Evolutionary conservation across 768 basidiomycete genomes (phyloP), one percentile per base, ranked within the genome.

Genomic region (Sporobolomyces pararoseus): DNA sequence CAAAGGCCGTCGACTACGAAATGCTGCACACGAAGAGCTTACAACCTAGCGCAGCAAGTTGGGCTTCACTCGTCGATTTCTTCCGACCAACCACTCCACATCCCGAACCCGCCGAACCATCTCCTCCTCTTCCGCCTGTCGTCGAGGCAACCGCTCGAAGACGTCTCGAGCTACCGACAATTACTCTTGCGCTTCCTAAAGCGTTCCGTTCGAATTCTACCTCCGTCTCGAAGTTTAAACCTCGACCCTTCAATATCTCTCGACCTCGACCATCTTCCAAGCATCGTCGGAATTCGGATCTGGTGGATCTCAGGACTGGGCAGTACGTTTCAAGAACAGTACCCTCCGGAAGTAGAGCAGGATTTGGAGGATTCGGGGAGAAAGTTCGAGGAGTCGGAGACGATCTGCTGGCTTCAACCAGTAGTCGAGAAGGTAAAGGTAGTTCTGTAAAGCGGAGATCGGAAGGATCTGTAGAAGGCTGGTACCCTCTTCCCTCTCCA

Each of bases 51-150:
- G 32, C 57, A 7, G 50, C 50, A 14, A 67, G 66, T 50, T 71
- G 70, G 70, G 51, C 54, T 2, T 71, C 70, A 1, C 61, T 71
- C 16, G 27, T 66, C 49, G 65, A 71, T 16, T 66, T 63, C 65
- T 71, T 71, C 54, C 59, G 4, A 25, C 52, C n/a, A 42, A 42
- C 39, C 10, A 42, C 10, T 17, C 39, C 17, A 42, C 39, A 9
- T 42, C 39, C 39, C 39, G 39, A 42, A 42, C 0, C 3, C 32
- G 25, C 55, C 19, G 42, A 52, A 7, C 29, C 37, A 9, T 21
- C 23, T 29, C 12, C 25, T 10, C n/a, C 31, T 5, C 46, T 21
- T 32, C 50, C 37, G 9, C 27, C 57, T 17, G 27, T n/a, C n/a
- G n/a, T n/a, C n/a, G 21, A 19, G 21, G 37, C 49, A 37, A 37